These are phyloP conservation scores for Massariosphaeria phaeospora DNA, from an alignment of 495 filamentous ascomycete genomes.

Conservation along the genomic window DNA sequence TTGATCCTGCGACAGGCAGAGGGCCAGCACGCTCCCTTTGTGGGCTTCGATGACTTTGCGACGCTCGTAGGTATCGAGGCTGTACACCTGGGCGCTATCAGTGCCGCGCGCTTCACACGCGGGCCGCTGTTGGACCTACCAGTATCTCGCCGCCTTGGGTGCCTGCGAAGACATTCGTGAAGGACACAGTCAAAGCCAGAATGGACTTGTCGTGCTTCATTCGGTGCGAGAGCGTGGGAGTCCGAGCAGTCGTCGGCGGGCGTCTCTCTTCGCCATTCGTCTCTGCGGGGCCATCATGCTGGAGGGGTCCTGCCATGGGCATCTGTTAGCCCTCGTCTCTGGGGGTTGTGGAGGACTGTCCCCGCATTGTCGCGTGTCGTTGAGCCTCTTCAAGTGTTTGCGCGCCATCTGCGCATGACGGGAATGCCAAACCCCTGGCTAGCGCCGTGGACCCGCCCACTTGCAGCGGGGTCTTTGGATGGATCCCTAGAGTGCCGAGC, in stretches of 20 bases:
- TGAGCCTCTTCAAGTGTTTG: not conserved
- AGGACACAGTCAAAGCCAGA: slow-evolving; percentile 61
- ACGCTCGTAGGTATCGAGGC: slow-evolving; percentile 75
- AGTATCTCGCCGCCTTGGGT: slow-evolving; percentile 89
- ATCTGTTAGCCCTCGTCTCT: slow-evolving; percentile 17
- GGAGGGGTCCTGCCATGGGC: slow-evolving; percentile 17
- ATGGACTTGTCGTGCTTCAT: slow-evolving; percentile 69
- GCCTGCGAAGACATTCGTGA: slow-evolving; percentile 70
- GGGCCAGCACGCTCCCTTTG: slow-evolving; percentile 79
- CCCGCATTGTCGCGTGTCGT: slow-evolving; percentile 2
- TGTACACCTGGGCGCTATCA: slow-evolving; percentile 59
- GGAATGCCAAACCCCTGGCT: not conserved
- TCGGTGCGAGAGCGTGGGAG: slow-evolving; percentile 59
- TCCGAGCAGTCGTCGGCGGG: not conserved
- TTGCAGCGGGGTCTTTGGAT: not conserved
- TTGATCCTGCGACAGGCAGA: slow-evolving; percentile 70
- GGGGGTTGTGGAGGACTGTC: not conserved
- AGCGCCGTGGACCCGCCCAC: not conserved
- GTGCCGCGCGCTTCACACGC: not conserved
- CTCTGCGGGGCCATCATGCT: slow-evolving; percentile 14
- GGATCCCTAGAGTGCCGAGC: not conserved
- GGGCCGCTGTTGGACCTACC: slow-evolving; percentile 42
- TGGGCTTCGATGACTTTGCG: slow-evolving; percentile 74
- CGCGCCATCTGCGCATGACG: not conserved
- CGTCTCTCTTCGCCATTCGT: slow-evolving; percentile 1